Conservation (phyloP, 2,329 filamentous ascomycete species). For the Ascochyta clinopodiicola region DNA sequence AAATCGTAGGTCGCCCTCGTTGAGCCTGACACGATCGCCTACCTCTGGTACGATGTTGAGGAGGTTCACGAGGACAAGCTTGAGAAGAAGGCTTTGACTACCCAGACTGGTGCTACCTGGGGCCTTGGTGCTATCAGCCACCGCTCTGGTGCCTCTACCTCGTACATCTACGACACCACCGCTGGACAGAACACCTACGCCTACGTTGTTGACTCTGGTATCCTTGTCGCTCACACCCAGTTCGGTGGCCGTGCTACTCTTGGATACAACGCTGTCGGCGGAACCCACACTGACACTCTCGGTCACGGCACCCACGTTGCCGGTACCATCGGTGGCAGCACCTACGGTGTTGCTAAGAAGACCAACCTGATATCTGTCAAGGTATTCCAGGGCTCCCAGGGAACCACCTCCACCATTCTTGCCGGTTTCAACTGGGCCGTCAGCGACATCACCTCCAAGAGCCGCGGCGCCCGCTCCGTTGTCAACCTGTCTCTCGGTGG, state of each 20-base stretch:
- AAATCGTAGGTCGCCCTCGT: slow-evolving; percentile 18
- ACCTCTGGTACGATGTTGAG: slow-evolving; percentile 20
- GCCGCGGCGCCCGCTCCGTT: slow-evolving; percentile 23
- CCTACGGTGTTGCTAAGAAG: slow-evolving; percentile 29
- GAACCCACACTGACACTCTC: slow-evolving; percentile 21
- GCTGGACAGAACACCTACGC: slow-evolving; percentile 50
- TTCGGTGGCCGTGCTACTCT: slow-evolving; percentile 32
- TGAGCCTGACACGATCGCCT: slow-evolving; percentile 23
- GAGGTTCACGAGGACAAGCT: slow-evolving; percentile 16
- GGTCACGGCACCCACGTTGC: slow-evolving; percentile 36
- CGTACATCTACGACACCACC: slow-evolving; percentile 27
- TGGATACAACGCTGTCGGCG: slow-evolving; percentile 21
- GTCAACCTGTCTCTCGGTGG: slow-evolving; percentile 44
- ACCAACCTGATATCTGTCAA: slow-evolving; percentile 39
- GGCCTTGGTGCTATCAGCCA: slow-evolving; percentile 32
- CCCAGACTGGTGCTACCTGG: slow-evolving; percentile 28
- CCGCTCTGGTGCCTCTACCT: slow-evolving; percentile 16
- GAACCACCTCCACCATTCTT: slow-evolving; percentile 21
- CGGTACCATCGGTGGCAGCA: slow-evolving; percentile 23
- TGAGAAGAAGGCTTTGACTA: slow-evolving; percentile 24
- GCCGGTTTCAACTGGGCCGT: slow-evolving; percentile 33
- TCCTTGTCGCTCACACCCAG: slow-evolving; percentile 57
- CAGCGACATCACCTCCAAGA: slow-evolving; percentile 27
- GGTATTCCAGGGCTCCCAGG: slow-evolving; percentile 23
- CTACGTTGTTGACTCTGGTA: slow-evolving; percentile 70